Conservation (phyloP, 345 rosid species). For the Syzygium aromaticum region DNA sequence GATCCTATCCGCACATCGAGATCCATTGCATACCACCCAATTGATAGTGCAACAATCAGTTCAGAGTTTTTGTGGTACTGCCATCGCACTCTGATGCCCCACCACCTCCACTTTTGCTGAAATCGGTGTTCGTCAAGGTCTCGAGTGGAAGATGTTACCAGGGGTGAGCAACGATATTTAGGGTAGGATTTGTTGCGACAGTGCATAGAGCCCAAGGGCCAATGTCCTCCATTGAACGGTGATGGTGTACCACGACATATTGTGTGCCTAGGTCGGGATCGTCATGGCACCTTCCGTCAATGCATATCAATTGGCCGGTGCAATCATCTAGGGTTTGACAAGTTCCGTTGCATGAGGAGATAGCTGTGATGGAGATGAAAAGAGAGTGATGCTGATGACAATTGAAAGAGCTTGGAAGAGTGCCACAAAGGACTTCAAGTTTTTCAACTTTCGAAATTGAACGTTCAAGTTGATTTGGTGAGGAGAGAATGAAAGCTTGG, state of each 20-base stretch:
- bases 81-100: constrained; percentile 22
- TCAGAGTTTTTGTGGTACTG: constrained; percentile 7
- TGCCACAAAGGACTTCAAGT: background rate
- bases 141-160: constrained; percentile 6
- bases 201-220: constrained; percentile 2
- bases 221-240: background rate
- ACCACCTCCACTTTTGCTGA: constrained; percentile 25
- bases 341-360: constrained; percentile 24
- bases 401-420: background rate
- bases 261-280: constrained; percentile 23
- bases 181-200: background rate
- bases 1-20: constrained; percentile 24
- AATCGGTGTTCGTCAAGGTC: constrained; percentile 17
- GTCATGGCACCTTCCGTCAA: constrained; percentile 19
- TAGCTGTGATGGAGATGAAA: constrained; percentile 3
- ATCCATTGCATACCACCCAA: constrained; percentile 23
- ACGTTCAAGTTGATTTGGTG: background rate
- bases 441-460: background rate
- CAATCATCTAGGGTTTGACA: constrained; percentile 23
- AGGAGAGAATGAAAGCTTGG: background rate
- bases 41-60: constrained; percentile 25
- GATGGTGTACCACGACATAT: constrained; percentile 5
- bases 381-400: background rate
- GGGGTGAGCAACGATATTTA: constrained; percentile 21
- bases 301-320: constrained; percentile 25